Conservation (phyloP, 2,329 filamentous ascomycete species). For the Fusarium mangiferae region DNA sequence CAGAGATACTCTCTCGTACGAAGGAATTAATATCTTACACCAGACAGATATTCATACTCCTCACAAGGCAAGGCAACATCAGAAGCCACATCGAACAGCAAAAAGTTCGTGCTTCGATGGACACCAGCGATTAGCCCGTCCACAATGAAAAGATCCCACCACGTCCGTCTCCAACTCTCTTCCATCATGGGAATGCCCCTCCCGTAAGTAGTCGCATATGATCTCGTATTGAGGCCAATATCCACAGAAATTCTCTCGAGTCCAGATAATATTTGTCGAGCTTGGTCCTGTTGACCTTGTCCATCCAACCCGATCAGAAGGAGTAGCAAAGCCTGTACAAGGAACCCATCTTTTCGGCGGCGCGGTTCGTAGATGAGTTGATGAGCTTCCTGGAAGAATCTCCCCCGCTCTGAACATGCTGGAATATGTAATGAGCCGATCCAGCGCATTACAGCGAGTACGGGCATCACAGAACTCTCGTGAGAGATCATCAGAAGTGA, state of each 20-base stretch:
- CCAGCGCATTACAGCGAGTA: conserved; percentile 66
- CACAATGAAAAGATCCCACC: conserved; percentile 87
- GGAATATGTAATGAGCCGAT: conserved; percentile 67
- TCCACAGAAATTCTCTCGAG: conserved; percentile 79
- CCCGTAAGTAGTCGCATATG: conserved; percentile 73
- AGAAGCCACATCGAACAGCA: conserved; percentile 72
- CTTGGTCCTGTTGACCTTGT: conserved; percentile 75
- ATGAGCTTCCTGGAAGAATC: conserved; percentile 68
- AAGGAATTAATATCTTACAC: conserved; percentile 55
- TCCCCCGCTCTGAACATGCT: conserved; percentile 56
- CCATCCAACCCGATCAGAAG: conserved; percentile 83
- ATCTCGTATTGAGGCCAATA: conserved; percentile 77
- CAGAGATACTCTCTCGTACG: conserved; percentile 9
- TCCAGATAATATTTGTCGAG: conserved; percentile 72
- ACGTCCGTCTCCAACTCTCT: conserved; percentile 87
- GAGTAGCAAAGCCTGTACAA: conserved; percentile 82
- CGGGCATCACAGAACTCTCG: conserved; percentile 58
- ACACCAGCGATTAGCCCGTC: conserved; percentile 88
- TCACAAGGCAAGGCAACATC: conserved; percentile 84
- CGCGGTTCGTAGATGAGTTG: conserved; percentile 59
- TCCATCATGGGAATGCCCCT: conserved; percentile 74
- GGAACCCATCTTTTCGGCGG: conserved; percentile 65
- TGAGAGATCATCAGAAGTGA: conserved; percentile 60
- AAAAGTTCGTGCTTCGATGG: conserved; percentile 75
- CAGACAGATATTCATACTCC: conserved; percentile 74